A percentile compares a stretch with the other conserved stretches of the same genome.
Evolutionary conservation across 177 flowering plant species (phyloP).

Genomic region (Telopea speciosissima): DNA sequence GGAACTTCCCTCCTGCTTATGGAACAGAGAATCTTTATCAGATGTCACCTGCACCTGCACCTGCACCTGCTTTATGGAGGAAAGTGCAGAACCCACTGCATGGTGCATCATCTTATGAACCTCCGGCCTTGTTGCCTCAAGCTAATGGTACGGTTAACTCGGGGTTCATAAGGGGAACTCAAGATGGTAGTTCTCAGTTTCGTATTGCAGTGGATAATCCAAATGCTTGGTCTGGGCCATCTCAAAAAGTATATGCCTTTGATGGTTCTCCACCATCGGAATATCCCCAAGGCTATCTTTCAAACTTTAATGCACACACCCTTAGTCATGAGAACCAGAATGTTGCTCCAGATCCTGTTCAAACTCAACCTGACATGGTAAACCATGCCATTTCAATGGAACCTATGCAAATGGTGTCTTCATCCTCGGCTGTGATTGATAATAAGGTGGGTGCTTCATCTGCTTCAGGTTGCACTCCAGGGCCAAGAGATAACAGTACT

Average conservation of each 20-base stretch:
- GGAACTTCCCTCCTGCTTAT: conserved; percentile 45
- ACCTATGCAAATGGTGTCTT: conserved; percentile 16
- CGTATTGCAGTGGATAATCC: conserved; percentile 48
- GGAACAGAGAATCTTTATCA: conserved; percentile 49
- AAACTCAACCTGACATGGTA: conserved; percentile 23
- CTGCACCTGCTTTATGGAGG: conserved; percentile 50
- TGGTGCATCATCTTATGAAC: conserved; percentile 51
- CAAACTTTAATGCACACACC: conserved; percentile 26
- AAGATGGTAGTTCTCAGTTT: conserved; percentile 49
- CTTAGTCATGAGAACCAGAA: conserved; percentile 28
- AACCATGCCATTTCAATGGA: conserved; percentile 21
- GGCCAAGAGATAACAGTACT: conserved; percentile 9
- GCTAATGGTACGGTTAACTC: conserved; percentile 40
- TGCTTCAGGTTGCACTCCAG: conserved; percentile 16
- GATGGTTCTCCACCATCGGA: conserved; percentile 54
- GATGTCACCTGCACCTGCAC: conserved; percentile 44
- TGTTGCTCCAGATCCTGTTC: conserved; percentile 22
- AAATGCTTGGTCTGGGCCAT: conserved; percentile 45
- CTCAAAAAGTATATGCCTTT: conserved; percentile 35
- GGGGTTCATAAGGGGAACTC: conserved; percentile 30
- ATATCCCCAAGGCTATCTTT: conserved; percentile 28
- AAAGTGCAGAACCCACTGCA: conserved; percentile 52
- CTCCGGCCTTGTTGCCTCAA: conserved; percentile 37
- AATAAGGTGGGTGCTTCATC: conserved; percentile 22
- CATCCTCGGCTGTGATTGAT: conserved; percentile 19